Base-by-base conservation (phyloP, 306 rosid genomes). In the Cucurbita pepo region DNA sequence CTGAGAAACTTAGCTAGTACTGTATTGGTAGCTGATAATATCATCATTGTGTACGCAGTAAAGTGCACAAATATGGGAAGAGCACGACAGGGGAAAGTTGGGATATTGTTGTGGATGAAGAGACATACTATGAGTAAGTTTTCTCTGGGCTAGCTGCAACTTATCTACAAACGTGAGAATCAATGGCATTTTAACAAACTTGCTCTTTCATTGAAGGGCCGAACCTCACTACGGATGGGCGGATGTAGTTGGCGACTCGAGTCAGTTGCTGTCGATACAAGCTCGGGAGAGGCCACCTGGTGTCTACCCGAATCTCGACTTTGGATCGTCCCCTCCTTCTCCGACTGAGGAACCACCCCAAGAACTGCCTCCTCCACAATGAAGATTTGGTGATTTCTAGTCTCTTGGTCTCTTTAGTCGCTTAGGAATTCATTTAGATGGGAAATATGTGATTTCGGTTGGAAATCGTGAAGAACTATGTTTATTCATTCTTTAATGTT, bases 201-300 rank as follows among this genome's bases (percentile, higher is more conserved):
- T n/a, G 40, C 7, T 57, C 25, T 51, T 58, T 69, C 59, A 6
- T 51, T 54, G 69, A 72, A 94, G 98, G 92, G 94, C 97, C 5
- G 96, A 89, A 69, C 98, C 98, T 72, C 97, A 94, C 77, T 89
- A 90, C 72, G 97, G 98, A 79, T 94, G 97, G 98, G 96, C 96
- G 8, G 98, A 94, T 76, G 96, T 89, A 1, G 96, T 94, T 69
- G 97, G 97, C 4, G 89, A 94, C 80, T 94, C 98, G 16, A 87
- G 82, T 79, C 98, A 86, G 67, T 82, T 94, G 69, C 89, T 94
- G 73, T 94, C 97, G 15, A 94, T 94, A n/a, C 50, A 86, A 72
- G 88, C 92, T 70, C 88, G 67, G 18, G 92, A 85, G 83, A 86
- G 88, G 84, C 97, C 98, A 43, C 95, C 92, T 18, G 97, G 96